Conservation (phyloP, 2,329 filamentous ascomycete genomes). For the Clonostachys solani region DNA sequence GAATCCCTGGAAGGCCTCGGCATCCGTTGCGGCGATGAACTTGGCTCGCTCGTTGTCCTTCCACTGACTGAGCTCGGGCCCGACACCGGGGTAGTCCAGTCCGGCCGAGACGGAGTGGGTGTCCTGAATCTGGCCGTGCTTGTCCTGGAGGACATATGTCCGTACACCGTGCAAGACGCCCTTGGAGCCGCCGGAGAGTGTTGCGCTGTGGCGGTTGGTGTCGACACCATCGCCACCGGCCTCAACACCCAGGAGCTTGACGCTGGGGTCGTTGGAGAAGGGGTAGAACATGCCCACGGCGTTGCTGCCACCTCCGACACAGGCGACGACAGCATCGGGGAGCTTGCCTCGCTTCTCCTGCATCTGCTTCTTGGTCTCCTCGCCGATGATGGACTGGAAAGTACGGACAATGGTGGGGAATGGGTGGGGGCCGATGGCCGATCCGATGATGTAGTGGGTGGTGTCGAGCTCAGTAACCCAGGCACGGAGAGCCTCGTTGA, state of each 20-base stretch:
- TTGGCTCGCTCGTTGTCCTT: slow-evolving; percentile 84
- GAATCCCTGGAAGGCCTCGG: slow-evolving; percentile 86
- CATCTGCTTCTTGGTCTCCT: slow-evolving; percentile 94
- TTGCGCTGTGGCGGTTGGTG: slow-evolving; percentile 81
- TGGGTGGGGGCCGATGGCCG: slow-evolving; percentile 93
- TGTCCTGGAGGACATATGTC: slow-evolving; percentile 91
- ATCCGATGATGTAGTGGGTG: slow-evolving; percentile 98
- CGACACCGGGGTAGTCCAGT: slow-evolving; percentile 95
- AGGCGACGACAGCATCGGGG: slow-evolving; percentile 93
- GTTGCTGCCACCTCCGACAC: slow-evolving; percentile 93
- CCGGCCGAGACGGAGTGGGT: slow-evolving; percentile 97
- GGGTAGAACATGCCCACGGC: slow-evolving; percentile 98
- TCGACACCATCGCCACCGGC: slow-evolving; percentile 91
- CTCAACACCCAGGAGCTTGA: slow-evolving; percentile 90
- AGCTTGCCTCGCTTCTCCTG: slow-evolving; percentile 78
- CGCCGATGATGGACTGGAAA: slow-evolving; percentile 94
- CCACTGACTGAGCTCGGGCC: slow-evolving; percentile 87
- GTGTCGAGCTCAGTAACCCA: slow-evolving; percentile 93
- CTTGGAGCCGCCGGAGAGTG: slow-evolving; percentile 79
- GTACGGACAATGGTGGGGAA: slow-evolving; percentile 97
- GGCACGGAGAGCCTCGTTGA: slow-evolving; percentile 90
- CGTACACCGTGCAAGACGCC: slow-evolving; percentile 94
- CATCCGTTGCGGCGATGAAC: slow-evolving; percentile 89
- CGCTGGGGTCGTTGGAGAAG: slow-evolving; percentile 78
- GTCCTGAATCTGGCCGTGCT: slow-evolving; percentile 88